A percentile compares a stretch with the other conserved stretches of the same genome.
Conservation (phyloP, 768 basidiomycete genomes). For the Lactarius hatsudake region DNA sequence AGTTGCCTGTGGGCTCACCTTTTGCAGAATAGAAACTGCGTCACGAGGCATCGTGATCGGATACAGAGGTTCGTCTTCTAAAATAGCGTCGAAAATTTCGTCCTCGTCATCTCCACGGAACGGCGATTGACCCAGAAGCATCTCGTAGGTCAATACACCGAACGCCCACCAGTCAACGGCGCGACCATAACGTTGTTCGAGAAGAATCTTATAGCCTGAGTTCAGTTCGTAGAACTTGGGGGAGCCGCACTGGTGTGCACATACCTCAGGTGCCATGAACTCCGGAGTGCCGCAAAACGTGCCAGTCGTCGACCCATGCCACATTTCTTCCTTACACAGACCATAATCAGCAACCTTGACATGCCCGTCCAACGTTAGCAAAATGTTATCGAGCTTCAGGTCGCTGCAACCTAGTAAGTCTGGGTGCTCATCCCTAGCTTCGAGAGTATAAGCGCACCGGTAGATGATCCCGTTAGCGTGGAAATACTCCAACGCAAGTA, state of each 20-base stretch:
- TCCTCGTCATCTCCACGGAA: conserved; percentile 99
- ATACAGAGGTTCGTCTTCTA: conserved; percentile 97
- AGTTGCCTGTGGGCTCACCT: conserved; percentile 47
- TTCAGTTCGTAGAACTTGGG: background rate
- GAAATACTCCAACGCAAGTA: conserved; percentile 96
- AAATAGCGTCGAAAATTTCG: conserved; percentile 98
- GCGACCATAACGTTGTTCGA: conserved; percentile 98
- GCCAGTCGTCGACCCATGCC: conserved; percentile 91
- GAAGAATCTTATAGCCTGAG: conserved; percentile 66
- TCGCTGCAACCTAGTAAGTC: conserved; percentile 52
- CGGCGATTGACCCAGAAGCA: conserved; percentile 97
- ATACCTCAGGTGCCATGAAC: conserved; percentile 98
- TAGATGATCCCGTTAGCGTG: conserved; percentile 99
- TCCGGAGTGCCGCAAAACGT: conserved; percentile 99
- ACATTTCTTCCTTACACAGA: conserved; percentile 99
- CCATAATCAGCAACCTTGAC: conserved; percentile 99
- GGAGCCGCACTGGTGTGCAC: conserved; percentile 25
- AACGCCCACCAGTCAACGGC: conserved; percentile 99
- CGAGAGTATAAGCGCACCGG: conserved; percentile 52
- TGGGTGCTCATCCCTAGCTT: background rate
- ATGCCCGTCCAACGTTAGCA: conserved; percentile 94
- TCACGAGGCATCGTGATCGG: conserved; percentile 99
- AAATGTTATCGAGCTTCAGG: conserved; percentile 96
- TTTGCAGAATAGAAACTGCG: conserved; percentile 92
- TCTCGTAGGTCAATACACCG: conserved; percentile 97